Percentiles rank a stretch among this genome's conserved stretches.
phyloP scores from a whole-genome alignment of 1,139 yeast species.

The Williopsis jadinii region DNA sequence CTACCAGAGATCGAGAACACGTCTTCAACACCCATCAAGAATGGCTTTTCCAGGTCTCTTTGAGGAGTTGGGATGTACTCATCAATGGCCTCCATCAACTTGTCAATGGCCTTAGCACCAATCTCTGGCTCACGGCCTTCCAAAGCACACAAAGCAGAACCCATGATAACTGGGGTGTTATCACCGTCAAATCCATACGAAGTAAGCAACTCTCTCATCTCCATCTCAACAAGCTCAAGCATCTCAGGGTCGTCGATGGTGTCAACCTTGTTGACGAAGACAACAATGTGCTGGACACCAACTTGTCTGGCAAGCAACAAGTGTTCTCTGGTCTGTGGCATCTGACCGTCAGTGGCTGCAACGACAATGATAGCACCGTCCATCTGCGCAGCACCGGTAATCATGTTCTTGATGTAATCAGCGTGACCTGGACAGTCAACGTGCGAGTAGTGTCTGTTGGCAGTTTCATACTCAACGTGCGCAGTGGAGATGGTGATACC shows the following conservation, averaged over 20 bases:
- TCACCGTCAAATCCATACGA: constrained; percentile 98
- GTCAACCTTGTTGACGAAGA: constrained; percentile 95
- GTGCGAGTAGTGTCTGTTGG: constrained; percentile 89
- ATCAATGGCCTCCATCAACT: constrained; percentile 88
- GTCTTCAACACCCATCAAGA: constrained; percentile 95
- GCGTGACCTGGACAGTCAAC: constrained; percentile 98
- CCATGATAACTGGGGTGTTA: constrained; percentile 96
- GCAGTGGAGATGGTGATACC: constrained; percentile 98
- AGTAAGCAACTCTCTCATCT: constrained; percentile 92
- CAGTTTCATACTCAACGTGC: constrained; percentile 93
- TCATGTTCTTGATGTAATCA: constrained; percentile 98
- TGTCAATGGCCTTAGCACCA: constrained; percentile 78
- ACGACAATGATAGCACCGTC: constrained; percentile 99
- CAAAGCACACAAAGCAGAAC: constrained; percentile 95
- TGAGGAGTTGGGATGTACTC: constrained; percentile 92
- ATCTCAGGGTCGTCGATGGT: constrained; percentile 98
- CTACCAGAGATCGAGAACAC: constrained; percentile 98
- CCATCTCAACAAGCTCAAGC: constrained; percentile 99
- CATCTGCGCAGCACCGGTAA: constrained; percentile 99
- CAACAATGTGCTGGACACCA: constrained; percentile 97
- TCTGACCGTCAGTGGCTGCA: constrained; percentile 98
- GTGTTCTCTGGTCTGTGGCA: constrained; percentile 99
- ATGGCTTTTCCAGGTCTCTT: constrained; percentile 95
- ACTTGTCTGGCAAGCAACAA: constrained; percentile 97
- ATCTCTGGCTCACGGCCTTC: constrained; percentile 87